Conservation (phyloP, 148 eudicot genomes). For the Rhododendron molle region DNA sequence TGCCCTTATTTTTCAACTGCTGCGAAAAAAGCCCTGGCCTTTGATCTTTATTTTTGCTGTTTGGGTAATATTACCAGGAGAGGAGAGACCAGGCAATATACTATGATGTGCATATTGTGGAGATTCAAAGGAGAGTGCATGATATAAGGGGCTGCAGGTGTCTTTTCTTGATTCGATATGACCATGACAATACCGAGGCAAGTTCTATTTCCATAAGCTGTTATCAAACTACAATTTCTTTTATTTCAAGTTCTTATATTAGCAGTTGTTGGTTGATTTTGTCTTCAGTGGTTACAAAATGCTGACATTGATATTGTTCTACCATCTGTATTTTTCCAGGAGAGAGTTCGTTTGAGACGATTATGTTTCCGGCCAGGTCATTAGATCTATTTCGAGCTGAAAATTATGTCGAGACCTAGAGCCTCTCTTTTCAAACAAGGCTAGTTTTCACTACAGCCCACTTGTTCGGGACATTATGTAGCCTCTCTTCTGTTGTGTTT, state of each 20-base stretch:
- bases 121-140: conserved; percentile 66
- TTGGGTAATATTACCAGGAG: conserved; percentile 44
- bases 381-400: conserved; percentile 1
- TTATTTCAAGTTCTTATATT: not conserved
- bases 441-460: not conserved
- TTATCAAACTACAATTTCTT: not conserved
- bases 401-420: not conserved
- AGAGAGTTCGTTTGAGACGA: conserved; percentile 65
- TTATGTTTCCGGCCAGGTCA: conserved; percentile 53
- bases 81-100: conserved; percentile 63
- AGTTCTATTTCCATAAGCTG: conserved; percentile 8
- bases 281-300: not conserved
- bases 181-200: conserved; percentile 69
- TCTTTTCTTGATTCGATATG: conserved; percentile 68
- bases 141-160: conserved; percentile 97
- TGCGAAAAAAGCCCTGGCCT: not conserved
- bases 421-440: not conserved
- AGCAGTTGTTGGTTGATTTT: not conserved
- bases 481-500: not conserved
- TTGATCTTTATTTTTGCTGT: not conserved
- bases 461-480: not conserved
- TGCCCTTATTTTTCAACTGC: not conserved
- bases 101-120: conserved; percentile 62
- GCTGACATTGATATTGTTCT: not conserved
- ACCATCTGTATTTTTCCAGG: conserved; percentile 28